Percentiles rank a stretch among this genome's conserved stretches.
Conservation (phyloP, 2,329 filamentous ascomycete genomes). For the Didymella lethalis region DNA sequence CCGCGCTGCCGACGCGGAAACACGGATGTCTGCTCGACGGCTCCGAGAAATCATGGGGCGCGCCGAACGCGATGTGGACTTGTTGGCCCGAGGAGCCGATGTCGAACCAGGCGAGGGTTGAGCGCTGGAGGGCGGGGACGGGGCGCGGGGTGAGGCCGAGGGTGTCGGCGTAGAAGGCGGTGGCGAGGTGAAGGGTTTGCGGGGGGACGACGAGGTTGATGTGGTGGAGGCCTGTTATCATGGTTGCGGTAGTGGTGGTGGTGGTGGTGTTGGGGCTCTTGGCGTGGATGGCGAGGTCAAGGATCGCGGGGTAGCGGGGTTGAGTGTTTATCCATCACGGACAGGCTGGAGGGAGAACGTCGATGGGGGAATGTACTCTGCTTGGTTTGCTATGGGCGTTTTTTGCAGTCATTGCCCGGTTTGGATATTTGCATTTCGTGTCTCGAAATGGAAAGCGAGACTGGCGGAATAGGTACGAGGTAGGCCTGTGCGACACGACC, state of each 20-base stretch:
- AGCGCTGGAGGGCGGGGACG: slow-evolving; percentile 62
- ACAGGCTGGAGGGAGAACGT: no score
- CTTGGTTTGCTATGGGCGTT: no score
- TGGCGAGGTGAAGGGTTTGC: slow-evolving; percentile 18
- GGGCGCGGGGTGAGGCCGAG: slow-evolving; percentile 62
- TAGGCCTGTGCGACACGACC: no score
- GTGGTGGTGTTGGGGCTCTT: no score
- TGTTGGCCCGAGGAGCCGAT: slow-evolving; percentile 64
- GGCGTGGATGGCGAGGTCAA: no score
- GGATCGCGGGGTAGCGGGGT: no score
- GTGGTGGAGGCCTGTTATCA: slow-evolving; percentile 32
- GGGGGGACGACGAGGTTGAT: slow-evolving; percentile 28
- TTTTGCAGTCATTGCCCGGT: no score
- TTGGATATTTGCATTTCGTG: no score
- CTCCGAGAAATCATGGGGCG: slow-evolving; percentile 34
- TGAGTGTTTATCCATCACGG: no score
- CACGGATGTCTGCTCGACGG: slow-evolving; percentile 64
- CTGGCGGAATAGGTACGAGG: no score
- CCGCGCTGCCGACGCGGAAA: slow-evolving; percentile 60
- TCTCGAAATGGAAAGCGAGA: no score
- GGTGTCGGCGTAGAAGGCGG: slow-evolving; percentile 48
- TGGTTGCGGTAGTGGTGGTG: not conserved
- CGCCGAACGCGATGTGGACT: slow-evolving; percentile 63
- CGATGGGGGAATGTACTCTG: no score
- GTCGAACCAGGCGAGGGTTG: slow-evolving; percentile 67